phyloP scores from a whole-genome alignment of 1,139 yeast species.

The Taphrina flavorubra region DNA sequence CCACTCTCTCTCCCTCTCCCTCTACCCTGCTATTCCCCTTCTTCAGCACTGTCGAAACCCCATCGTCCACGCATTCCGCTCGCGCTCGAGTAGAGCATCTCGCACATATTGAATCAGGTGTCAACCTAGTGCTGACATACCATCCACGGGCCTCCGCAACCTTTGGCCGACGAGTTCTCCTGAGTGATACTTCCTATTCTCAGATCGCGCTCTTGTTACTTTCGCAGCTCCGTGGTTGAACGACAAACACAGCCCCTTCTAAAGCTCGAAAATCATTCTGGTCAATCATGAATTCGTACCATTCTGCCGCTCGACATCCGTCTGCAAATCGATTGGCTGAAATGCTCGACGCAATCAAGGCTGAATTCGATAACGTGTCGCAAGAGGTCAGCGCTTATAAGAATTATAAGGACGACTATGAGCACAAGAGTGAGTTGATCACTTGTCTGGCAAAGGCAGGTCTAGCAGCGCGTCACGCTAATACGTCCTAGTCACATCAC shows the following conservation, averaged over 20 bases:
- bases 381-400: conserved; percentile 86
- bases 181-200: conserved; percentile 1
- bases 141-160: background rate
- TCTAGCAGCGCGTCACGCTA: conserved; percentile 2
- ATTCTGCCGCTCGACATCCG: conserved; percentile 36
- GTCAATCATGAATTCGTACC: conserved; percentile 28
- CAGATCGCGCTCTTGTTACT: background rate
- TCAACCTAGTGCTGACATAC: background rate
- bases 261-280: background rate
- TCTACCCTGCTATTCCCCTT: background rate
- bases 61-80: background rate
- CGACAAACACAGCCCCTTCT: background rate
- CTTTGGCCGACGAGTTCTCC: conserved; percentile 10
- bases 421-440: conserved; percentile 62
- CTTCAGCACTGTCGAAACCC: background rate
- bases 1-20: background rate
- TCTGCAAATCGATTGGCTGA: conserved; percentile 65
- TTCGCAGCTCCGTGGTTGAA: too few species aligned
- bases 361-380: conserved; percentile 84
- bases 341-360: conserved; percentile 87
- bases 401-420: conserved; percentile 92
- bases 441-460: too few species aligned
- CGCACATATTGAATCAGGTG: background rate
- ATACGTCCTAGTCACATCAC: conserved; percentile 64
- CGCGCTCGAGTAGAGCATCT: background rate